Evolutionary conservation across 805 yeast genomes (phyloP).

Genomic region (Candida krabiensis): DNA sequence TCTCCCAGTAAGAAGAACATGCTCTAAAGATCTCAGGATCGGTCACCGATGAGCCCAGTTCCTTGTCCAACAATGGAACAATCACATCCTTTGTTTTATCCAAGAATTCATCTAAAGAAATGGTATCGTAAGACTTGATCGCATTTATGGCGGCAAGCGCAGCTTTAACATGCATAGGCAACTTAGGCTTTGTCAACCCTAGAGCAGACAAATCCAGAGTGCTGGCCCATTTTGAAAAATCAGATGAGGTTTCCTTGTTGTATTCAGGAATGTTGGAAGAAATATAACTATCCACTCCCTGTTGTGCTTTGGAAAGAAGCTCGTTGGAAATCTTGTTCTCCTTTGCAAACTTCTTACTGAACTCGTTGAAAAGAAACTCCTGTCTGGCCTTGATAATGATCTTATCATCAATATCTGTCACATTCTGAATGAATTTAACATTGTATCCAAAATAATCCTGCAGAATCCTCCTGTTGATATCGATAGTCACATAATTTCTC

Average conservation of each 20-base stretch:
- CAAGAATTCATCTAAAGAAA: constrained; percentile 41
- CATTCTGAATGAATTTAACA: constrained; percentile 88
- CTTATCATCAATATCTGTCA: constrained; percentile 98
- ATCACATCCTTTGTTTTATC: constrained; percentile 67
- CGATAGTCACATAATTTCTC: constrained; percentile 91
- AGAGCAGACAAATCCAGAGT: constrained; percentile 49
- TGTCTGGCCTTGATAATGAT: constrained; percentile 95
- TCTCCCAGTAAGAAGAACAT: constrained; percentile 89
- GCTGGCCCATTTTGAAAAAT: constrained; percentile 53
- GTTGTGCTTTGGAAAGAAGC: constrained; percentile 39
- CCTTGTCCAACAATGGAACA: constrained; percentile 68
- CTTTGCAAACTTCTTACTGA: constrained; percentile 34
- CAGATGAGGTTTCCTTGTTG: constrained; percentile 27
- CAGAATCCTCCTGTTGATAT: constrained; percentile 85
- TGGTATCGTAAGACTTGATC: constrained; percentile 27
- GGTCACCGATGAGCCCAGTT: constrained; percentile 71
- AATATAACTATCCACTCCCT: constrained; percentile 51
- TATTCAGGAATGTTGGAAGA: constrained; percentile 52
- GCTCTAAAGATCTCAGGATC: constrained; percentile 83
- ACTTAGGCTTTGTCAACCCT: constrained; percentile 69
- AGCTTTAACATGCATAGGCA: constrained; percentile 80
- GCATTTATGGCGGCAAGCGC: constrained; percentile 51
- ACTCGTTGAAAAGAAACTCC: constrained; percentile 71
- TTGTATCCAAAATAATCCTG: constrained; percentile 92
- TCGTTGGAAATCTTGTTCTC: constrained; percentile 31